A percentile compares a stretch with the other conserved stretches of the same genome.
Conservation (phyloP, 2,329 filamentous ascomycete genomes). For the Dryadomyces quercivorus region DNA sequence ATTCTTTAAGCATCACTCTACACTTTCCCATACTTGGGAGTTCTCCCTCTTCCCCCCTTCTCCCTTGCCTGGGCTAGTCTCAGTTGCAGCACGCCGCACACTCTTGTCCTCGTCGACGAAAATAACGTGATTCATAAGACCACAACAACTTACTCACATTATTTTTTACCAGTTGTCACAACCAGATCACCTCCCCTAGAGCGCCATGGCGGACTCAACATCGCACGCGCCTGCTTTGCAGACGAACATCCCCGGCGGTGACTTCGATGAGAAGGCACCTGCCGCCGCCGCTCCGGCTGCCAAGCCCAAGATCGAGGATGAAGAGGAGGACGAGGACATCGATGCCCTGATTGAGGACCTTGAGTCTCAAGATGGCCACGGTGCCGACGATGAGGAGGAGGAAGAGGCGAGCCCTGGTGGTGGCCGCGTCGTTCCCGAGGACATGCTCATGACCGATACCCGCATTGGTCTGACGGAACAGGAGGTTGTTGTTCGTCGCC, state of each 20-base stretch:
- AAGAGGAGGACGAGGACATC: constrained; percentile 72
- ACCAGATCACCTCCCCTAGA: neutral
- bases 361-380: constrained; percentile 66
- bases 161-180: neutral
- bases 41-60: constrained; percentile 1
- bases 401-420: constrained; percentile 36
- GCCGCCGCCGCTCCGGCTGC: constrained; percentile 18
- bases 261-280: constrained; percentile 50
- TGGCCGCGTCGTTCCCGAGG: constrained; percentile 53
- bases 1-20: neutral
- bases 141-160: neutral
- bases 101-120: neutral
- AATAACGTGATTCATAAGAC: neutral
- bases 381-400: constrained; percentile 48
- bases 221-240: constrained; percentile 43
- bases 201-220: constrained; percentile 42
- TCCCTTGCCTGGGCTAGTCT: constrained; percentile 3
- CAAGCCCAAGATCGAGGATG: constrained; percentile 34
- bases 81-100: constrained; percentile 9
- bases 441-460: constrained; percentile 61
- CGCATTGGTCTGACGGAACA: constrained; percentile 55
- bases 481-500: constrained; percentile 51
- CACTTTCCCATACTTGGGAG: neutral
- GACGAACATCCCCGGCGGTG: constrained; percentile 52
- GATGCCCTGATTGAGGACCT: constrained; percentile 80